Evolutionary conservation across 768 basidiomycete species (phyloP).

Genomic region (Xerocomellus intermedius): DNA sequence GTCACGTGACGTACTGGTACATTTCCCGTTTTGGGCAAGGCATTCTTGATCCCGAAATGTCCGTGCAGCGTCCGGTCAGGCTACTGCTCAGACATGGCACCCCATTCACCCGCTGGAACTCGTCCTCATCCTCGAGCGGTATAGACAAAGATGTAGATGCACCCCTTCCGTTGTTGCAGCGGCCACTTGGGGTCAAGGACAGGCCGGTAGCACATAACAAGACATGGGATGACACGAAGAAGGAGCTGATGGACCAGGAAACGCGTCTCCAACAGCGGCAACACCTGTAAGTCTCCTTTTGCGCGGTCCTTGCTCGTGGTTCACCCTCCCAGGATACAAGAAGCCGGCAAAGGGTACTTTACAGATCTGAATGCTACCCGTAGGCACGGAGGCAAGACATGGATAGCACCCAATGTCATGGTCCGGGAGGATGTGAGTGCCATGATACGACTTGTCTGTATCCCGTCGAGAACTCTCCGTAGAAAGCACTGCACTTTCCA

Average conservation of each 20-base stretch:
- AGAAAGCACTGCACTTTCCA: conserved; percentile 94
- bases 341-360: conserved; percentile 82
- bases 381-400: conserved; percentile 88
- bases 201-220: conserved; percentile 59
- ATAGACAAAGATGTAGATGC: conserved; percentile 2
- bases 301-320: background rate
- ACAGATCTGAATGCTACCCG: conserved; percentile 80
- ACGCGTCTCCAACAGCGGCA: conserved; percentile 66
- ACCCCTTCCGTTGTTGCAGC: conserved; percentile 42
- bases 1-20: too few relatives aligned
- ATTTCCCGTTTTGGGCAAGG: too few relatives aligned
- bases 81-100: conserved; percentile 9
- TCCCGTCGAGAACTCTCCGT: background rate
- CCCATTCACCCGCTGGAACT: conserved; percentile 18
- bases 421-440: conserved; percentile 84
- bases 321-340: conserved; percentile 46
- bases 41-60: conserved; percentile 24
- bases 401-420: conserved; percentile 86
- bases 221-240: conserved; percentile 59
- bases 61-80: conserved; percentile 8
- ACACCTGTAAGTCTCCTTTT: conserved; percentile 43
- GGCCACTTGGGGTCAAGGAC: conserved; percentile 77
- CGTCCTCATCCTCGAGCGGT: conserved; percentile 13
- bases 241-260: conserved; percentile 71
- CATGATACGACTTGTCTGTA: background rate